phyloP scores from a whole-genome alignment of 768 basidiomycete genomes.

The Suillus paluster region DNA sequence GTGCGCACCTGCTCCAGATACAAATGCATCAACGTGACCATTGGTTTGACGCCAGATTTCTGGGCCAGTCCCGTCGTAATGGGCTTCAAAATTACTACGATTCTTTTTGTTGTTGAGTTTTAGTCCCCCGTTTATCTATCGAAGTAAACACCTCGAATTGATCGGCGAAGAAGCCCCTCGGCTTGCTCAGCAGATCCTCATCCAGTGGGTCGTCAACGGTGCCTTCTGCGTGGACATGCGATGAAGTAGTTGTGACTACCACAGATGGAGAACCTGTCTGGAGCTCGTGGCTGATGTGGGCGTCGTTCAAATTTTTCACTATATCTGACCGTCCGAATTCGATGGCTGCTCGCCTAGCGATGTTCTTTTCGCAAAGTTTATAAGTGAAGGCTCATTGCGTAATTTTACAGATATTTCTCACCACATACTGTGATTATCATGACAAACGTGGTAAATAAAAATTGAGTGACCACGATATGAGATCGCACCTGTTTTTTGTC shows the following conservation, averaged over 20 bases:
- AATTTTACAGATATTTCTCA: constrained; percentile 39
- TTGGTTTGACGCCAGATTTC: constrained; percentile 95
- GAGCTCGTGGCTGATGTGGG: constrained; percentile 36
- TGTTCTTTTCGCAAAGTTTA: constrained; percentile 58
- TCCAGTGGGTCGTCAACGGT: constrained; percentile 39
- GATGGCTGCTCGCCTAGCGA: constrained; percentile 79
- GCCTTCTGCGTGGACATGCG: constrained; percentile 41
- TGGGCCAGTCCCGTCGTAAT: constrained; percentile 88
- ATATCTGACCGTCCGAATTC: constrained; percentile 62
- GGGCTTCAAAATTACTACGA: constrained; percentile 87
- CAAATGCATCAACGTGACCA: constrained; percentile 77
- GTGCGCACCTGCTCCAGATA: constrained; percentile 80
- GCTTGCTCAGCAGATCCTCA: constrained; percentile 50
- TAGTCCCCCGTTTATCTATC: not conserved
- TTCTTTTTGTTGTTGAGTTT: constrained; percentile 53
- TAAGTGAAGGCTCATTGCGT: not conserved
- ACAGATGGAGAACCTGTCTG: constrained; percentile 52
- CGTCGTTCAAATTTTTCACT: constrained; percentile 14
- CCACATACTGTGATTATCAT: constrained; percentile 56
- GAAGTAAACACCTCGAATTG: constrained; percentile 76
- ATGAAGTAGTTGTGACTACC: constrained; percentile 57
- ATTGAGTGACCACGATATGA: constrained; percentile 1
- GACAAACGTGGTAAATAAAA: constrained; percentile 8
- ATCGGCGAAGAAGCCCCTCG: constrained; percentile 91
- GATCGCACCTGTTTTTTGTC: constrained; percentile 87